These are phyloP conservation scores for Circinella minor DNA, from an alignment of 371 early-diverging fungal species.

Conservation along the genomic window DNA sequence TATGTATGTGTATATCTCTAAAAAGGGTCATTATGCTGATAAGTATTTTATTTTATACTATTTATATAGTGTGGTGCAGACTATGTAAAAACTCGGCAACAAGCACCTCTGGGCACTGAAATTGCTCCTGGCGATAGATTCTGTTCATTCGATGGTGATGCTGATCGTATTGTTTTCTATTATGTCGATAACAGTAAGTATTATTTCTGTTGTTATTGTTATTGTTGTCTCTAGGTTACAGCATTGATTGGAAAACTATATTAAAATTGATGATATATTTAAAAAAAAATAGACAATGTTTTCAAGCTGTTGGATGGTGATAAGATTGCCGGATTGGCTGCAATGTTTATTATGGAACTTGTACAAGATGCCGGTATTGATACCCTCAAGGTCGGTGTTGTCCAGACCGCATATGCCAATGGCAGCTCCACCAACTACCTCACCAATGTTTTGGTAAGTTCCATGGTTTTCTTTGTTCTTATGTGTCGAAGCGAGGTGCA, in stretches of 20 bases:
- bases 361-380: slow-evolving; percentile 79
- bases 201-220: not conserved
- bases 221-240: not conserved
- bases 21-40: not conserved
- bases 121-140: slow-evolving; percentile 73
- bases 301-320: slow-evolving; percentile 97
- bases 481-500: too few species aligned
- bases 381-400: slow-evolving; percentile 90
- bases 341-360: slow-evolving; percentile 89
- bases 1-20: not conserved
- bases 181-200: slow-evolving; percentile 71
- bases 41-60: not conserved
- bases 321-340: slow-evolving; percentile 95
- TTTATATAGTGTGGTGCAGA: slow-evolving; percentile 93
- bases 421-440: slow-evolving; percentile 95
- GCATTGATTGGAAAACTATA: not conserved
- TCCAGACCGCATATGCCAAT: slow-evolving; percentile 99
- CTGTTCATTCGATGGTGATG: slow-evolving; percentile 98
- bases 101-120: slow-evolving; percentile 73
- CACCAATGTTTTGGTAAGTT: slow-evolving; percentile 75
- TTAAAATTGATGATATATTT: not conserved
- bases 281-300: slow-evolving; percentile 55
- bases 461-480: not conserved
- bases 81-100: slow-evolving; percentile 93
- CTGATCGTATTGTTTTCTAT: slow-evolving; percentile 98